Base-by-base conservation (phyloP, 2,329 filamentous ascomycete species). In the Chrysosphaeria jannelii region DNA sequence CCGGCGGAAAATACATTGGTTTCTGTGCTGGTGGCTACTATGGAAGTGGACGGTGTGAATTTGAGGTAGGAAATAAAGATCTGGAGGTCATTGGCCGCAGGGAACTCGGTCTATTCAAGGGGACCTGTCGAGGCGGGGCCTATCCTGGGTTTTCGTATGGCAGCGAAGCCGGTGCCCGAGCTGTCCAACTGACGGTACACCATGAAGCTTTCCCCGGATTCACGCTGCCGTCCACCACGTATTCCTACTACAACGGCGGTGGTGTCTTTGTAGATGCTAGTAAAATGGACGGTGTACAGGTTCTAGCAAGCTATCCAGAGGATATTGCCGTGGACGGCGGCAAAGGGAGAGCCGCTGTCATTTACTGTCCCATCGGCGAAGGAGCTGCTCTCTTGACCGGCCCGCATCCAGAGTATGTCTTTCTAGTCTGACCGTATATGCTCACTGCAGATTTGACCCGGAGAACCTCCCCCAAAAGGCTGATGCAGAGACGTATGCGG, bases 21-120 rank as follows among this genome's bases (percentile, higher is more conserved):
- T 67, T 97, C 35, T 97, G 85, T 39, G 85, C 85, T 3, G 85
- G 85, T 5, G 85, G 71, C 8, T 97, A 97, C 45, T 97, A 90
- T 36, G 85, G 70, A 12, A 65, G 57, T 32, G 51, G 54, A 19
- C 56, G 53, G 30, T 91, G 81, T 39, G 85, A 97, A 41, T 97
- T 93, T 31, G 81, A 93, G 45, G 66, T 85, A 8, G 76, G 78
- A 3, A 64, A 85, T 37, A 57, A 56, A 32, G 54, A 57, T 2
- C 57, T 93, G 46, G 75, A 89, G 38, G 81, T 97, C 3, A 48
- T 89, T 14, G 85, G 85, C 0, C 55, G 65, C 21, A 56, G 85
- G 19, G 85, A 97, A 40, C 50, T 97, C 23, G 67, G 49, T 0
- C 91, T 97, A 47, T 97, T 72, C 38, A 78, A 79, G 0, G 81